Percentiles rank a stretch among this genome's conserved stretches.
Evolutionary conservation across 2,329 filamentous ascomycete genomes (phyloP).

Genomic region (Cytospora chrysosperma): DNA sequence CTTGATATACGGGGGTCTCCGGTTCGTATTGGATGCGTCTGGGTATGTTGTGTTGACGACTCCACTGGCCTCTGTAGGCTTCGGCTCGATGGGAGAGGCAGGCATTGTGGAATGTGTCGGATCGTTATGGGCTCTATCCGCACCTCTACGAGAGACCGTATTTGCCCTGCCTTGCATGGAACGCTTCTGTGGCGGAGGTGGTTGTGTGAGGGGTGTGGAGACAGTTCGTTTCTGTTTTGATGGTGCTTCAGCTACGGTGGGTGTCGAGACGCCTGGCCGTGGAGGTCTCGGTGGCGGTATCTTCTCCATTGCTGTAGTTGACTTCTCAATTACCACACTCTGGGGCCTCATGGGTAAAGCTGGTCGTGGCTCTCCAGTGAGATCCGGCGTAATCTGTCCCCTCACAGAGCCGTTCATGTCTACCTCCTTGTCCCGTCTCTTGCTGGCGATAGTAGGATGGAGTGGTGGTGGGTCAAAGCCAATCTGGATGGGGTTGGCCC

Average conservation of each 20-base stretch:
- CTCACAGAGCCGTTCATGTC: constrained; percentile 42
- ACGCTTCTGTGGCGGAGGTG: constrained; percentile 41
- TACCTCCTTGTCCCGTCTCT: constrained; percentile 45
- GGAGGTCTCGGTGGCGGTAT: constrained; percentile 47
- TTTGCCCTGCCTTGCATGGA: constrained; percentile 46
- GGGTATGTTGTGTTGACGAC: constrained; percentile 68
- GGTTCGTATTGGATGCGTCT: constrained; percentile 80
- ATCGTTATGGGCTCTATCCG: constrained; percentile 39
- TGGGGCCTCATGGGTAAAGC: constrained; percentile 51
- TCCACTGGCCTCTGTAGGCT: constrained; percentile 40
- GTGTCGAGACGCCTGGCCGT: constrained; percentile 32
- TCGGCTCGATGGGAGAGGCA: constrained; percentile 8
- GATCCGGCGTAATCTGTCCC: constrained; percentile 40
- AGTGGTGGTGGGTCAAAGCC: constrained; percentile 53
- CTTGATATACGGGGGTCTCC: constrained; percentile 74
- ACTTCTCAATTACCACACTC: constrained; percentile 35
- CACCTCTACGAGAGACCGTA: constrained; percentile 46
- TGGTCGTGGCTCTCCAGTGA: constrained; percentile 45
- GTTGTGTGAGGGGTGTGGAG: constrained; percentile 47
- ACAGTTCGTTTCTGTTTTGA: constrained; percentile 43
- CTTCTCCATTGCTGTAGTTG: constrained; percentile 32
- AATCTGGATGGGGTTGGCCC: constrained; percentile 35
- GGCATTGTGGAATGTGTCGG: constrained; percentile 33
- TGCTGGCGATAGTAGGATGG: constrained; percentile 48
- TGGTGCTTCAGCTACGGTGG: constrained; percentile 1